Percentiles rank a stretch among this genome's conserved stretches.
Evolutionary conservation across 371 early-diverging fungal genomes (phyloP).

Genomic region (Actinomortierella wolfii): DNA sequence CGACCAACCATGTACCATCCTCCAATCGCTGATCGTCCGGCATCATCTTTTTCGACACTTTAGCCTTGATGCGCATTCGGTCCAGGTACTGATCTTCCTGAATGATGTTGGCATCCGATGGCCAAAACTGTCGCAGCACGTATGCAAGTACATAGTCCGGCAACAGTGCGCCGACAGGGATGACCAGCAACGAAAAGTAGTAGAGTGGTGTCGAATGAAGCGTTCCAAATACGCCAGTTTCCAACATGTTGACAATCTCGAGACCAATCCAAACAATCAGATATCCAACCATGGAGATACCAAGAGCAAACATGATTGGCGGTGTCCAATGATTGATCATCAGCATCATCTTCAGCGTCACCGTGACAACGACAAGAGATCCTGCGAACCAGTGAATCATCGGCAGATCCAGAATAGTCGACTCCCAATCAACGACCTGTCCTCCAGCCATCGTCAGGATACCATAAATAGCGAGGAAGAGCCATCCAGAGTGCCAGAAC

Average conservation of each 20-base stretch:
- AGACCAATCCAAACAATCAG: conserved; percentile 30
- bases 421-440: conserved; percentile 9
- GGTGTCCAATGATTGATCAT: conserved; percentile 39
- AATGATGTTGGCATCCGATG: conserved; percentile 43
- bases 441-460: too few relatives aligned
- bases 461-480: too few relatives aligned
- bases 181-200: conserved; percentile 31
- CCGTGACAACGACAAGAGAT: conserved; percentile 35
- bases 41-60: too few relatives aligned
- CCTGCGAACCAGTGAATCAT: conserved; percentile 43
- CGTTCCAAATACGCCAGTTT: conserved; percentile 21
- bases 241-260: conserved; percentile 27
- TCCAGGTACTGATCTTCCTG: conserved; percentile 38
- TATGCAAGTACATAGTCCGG: conserved; percentile 41
- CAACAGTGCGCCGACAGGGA: conserved; percentile 32
- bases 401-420: conserved; percentile 18
- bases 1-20: too few relatives aligned
- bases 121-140: conserved; percentile 26
- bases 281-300: conserved; percentile 30
- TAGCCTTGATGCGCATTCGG: conserved; percentile 11
- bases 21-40: too few relatives aligned
- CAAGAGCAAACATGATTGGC: conserved; percentile 32
- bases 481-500: conserved; percentile 60
- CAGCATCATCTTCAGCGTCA: conserved; percentile 43
- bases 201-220: conserved; percentile 37